A percentile compares a stretch with the other conserved stretches of the same genome.
Conservation (phyloP, 129 eudicot genomes). For the Centrapalus pauciflorus region DNA sequence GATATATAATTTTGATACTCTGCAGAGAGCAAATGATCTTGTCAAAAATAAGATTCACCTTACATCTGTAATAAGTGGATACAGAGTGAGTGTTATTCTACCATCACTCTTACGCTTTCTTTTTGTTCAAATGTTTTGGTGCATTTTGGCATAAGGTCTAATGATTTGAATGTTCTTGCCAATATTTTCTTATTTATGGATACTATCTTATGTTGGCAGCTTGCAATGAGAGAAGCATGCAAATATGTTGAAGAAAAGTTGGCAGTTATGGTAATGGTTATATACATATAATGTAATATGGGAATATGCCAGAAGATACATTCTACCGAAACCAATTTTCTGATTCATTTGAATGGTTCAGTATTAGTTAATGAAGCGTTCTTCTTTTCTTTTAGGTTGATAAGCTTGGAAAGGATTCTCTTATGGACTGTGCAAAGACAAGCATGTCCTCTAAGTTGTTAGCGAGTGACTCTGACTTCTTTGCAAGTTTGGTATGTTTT, state of each 20-base stretch:
- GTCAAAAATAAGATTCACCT: conserved; percentile 91
- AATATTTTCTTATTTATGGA: not conserved
- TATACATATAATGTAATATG: not conserved
- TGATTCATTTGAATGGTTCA: too few relatives aligned
- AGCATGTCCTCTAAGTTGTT: too few relatives aligned
- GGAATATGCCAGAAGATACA: not conserved
- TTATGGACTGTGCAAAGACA: too few relatives aligned
- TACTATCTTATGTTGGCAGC: conserved; percentile 41
- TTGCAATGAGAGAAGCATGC: conserved; percentile 98
- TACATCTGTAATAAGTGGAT: conserved; percentile 92
- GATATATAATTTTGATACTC: not conserved
- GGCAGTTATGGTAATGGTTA: conserved; percentile 63
- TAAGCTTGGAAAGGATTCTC: too few relatives aligned
- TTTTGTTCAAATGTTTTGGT: not conserved
- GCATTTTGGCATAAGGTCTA: not conserved
- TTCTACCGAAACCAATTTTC: too few relatives aligned
- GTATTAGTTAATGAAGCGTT: too few relatives aligned
- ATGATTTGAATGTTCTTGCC: not conserved
- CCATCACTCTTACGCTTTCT: not conserved
- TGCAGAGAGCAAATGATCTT: conserved; percentile 94
- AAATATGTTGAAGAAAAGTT: conserved; percentile 87
- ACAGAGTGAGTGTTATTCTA: conserved; percentile 53
- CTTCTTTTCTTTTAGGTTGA: too few relatives aligned
- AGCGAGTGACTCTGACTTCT: too few relatives aligned
- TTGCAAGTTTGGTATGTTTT: too few relatives aligned